Percentiles rank a stretch among this genome's conserved stretches.
These are phyloP conservation scores for Kwoniella newhampshirensis DNA, from an alignment of 768 basidiomycete genomes.

Conservation along the genomic window DNA sequence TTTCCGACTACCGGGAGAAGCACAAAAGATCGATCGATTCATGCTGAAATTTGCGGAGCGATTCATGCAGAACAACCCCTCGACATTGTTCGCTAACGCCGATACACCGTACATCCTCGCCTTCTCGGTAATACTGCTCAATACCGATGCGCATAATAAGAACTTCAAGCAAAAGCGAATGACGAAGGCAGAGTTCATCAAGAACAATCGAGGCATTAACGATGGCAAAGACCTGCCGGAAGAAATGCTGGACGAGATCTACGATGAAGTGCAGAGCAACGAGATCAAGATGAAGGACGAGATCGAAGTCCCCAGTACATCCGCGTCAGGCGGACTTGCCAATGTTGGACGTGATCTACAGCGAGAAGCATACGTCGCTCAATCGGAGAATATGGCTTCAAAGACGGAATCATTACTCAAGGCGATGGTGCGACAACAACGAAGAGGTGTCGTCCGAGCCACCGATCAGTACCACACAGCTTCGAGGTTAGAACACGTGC, in stretches of 20 bases:
- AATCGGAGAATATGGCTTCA: slow-evolving; percentile 92
- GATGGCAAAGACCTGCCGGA: slow-evolving; percentile 85
- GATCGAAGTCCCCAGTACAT: slow-evolving; percentile 60
- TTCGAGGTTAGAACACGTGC: slow-evolving; percentile 91
- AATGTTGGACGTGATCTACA: slow-evolving; percentile 92
- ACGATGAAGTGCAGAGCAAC: slow-evolving; percentile 83
- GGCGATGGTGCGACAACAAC: slow-evolving; percentile 87
- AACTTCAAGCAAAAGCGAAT: slow-evolving; percentile 85
- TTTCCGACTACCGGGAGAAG: slow-evolving; percentile 94
- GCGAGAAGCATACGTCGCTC: slow-evolving; percentile 90
- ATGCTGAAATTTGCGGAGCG: slow-evolving; percentile 99
- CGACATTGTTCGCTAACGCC: slow-evolving; percentile 88
- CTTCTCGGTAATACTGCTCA: slow-evolving; percentile 91
- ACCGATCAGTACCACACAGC: slow-evolving; percentile 94
- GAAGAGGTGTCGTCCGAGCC: slow-evolving; percentile 64
- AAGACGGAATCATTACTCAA: slow-evolving; percentile 96
- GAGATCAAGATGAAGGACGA: slow-evolving; percentile 99
- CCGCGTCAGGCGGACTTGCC: slow-evolving; percentile 61
- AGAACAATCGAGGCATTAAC: slow-evolving; percentile 96
- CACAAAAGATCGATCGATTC: slow-evolving; percentile 97
- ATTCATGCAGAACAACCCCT: slow-evolving; percentile 83
- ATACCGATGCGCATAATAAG: slow-evolving; percentile 95
- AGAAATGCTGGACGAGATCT: slow-evolving; percentile 73
- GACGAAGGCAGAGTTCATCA: slow-evolving; percentile 85
- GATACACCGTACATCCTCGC: slow-evolving; percentile 93